Base-by-base conservation (phyloP, 192 early-diverging fungal genomes). In the Backusella morwellensis region DNA sequence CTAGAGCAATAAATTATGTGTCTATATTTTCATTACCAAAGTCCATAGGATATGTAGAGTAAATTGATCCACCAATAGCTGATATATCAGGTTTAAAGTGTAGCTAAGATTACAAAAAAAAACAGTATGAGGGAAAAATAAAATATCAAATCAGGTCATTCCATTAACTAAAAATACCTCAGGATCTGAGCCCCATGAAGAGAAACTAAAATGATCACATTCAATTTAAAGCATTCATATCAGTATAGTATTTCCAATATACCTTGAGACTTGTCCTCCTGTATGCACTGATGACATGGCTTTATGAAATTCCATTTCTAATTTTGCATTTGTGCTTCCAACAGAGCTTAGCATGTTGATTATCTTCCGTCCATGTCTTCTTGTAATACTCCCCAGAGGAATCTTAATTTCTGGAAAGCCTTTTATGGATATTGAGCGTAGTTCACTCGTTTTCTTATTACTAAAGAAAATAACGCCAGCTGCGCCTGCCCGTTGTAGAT, bases 401-500 rank as follows among this genome's bases (percentile, higher is more conserved):
- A 91, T 89, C 0, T 56, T 84, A 29, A 89, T 79, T 4, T 82
- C 85, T 12, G 83, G 26, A 21, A 70, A 70, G 0, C 44, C 52
- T 21, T 78, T 35, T 3, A 66, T 35, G 11, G 69, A 36, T 1
- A 80, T 78, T 2, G 40, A 44, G 11, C 81, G 32, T 6, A 70
- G 52, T 1, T 74, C 74, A 0, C 32, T 32, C 0, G 72, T 66
- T 47, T 79, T 82, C 75, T 91, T 89, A 81, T 91, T 14, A 63
- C 56, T 26, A 29, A 63, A 91, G 23, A 93, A 77, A 36, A 94
- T 77, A 8, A 89, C 84, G 32, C 84, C 93, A n/a, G 82, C 73
- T 0, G 90, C 93, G 12, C 90, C 90, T 4, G 90, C 92, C 9
- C 32, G 59, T 52, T 86, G 86, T 6, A 90, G 90, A 73, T 89